A percentile compares a stretch with the other conserved stretches of the same genome.
phyloP scores from a whole-genome alignment of 139 green algal species.

The Closterium sp. region DNA sequence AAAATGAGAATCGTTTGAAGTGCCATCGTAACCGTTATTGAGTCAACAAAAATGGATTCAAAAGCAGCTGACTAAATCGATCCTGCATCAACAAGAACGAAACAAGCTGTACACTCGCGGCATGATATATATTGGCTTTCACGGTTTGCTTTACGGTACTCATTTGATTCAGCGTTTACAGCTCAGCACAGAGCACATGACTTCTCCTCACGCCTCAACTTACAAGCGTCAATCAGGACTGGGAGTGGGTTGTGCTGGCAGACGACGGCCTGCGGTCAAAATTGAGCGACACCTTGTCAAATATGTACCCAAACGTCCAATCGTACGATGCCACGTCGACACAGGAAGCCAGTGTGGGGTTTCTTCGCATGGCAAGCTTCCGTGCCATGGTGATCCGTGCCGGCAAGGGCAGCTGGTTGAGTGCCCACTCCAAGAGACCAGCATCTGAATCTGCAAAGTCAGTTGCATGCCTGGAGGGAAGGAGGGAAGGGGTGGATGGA shows the following conservation, averaged over 20 bases:
- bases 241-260: not conserved
- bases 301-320: not conserved
- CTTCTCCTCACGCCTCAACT: not conserved
- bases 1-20: too few relatives aligned
- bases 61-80: too few relatives aligned
- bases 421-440: not conserved
- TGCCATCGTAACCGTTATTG: too few relatives aligned
- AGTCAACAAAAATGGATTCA: too few relatives aligned
- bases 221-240: not conserved
- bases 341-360: not conserved
- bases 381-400: not conserved
- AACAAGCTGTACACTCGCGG: too few relatives aligned
- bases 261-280: not conserved
- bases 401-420: constrained; percentile 4
- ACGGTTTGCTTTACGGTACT: too few relatives aligned
- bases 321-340: not conserved
- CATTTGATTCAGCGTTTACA: too few relatives aligned
- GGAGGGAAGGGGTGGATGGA: not conserved
- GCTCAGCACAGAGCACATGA: not conserved
- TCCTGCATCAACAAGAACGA: too few relatives aligned
- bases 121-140: too few relatives aligned
- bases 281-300: not conserved
- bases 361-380: not conserved
- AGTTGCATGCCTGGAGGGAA: not conserved
- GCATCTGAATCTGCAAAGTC: not conserved